Evolutionary conservation across 305 asterid genomes (phyloP), one percentile per base, ranked within the genome.

Genomic region (Solanum chacoense): DNA sequence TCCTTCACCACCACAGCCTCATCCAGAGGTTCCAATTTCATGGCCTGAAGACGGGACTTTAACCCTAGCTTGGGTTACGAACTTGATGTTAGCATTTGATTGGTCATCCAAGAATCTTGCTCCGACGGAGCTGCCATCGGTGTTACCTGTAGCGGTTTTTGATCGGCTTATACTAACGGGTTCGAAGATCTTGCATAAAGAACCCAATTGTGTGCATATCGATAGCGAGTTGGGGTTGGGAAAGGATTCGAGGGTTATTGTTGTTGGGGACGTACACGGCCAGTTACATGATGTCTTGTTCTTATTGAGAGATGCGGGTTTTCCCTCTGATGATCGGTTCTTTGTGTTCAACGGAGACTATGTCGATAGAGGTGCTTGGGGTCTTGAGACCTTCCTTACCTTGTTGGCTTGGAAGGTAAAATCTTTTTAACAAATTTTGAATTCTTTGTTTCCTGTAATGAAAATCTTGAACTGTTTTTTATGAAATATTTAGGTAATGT

Each of bases 311-410:
- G 95, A 94, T 29, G 96, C 98, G 0, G 98, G 99, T 12, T 94
- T 89, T 88, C 99, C 99, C 0, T 88, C 88, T 6, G 96, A 94
- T 16, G 95, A 94, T 91, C 94, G 97, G 5, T 71, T 96, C 91
- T 95, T 96, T 89, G 98, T 97, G 85, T 97, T 97, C 90, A 96
- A 97, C 84, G 99, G 99, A 75, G 98, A 97, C 92, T 97, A 96
- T 88, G 99, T 97, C 73, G 99, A 97, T 89, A 89, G 99, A 85
- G 99, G 98, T 77, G 98, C 99, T 73, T 96, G 99, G 99, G 99
- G 99, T 73, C 98, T 97, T 83, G 99, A 97, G 93, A 96, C 95
- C 81, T 97, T 95, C 69, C 90, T 97, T 38, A 88, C 93, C 42
- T 89, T 97, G 88, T 92, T 96, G 88, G 98, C 99, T 89, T 96